Base-by-base conservation (phyloP, 1,284 basidiomycete genomes). In the Trametes polyzona region DNA sequence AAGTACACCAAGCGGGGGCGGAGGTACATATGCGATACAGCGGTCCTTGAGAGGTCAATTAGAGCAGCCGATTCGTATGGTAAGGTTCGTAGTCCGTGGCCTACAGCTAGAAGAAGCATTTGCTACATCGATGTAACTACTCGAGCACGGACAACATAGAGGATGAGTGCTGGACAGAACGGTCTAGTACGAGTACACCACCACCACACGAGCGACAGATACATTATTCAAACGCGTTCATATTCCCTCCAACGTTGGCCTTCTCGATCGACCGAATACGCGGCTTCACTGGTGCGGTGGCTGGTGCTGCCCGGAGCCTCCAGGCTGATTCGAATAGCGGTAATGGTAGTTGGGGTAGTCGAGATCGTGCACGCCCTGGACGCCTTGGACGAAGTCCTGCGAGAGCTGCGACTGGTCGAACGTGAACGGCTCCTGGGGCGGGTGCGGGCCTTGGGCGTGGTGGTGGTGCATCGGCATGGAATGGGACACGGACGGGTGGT, bases 391-490 rank as follows among this genome's bases (percentile, higher is more conserved):
- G 35, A 66, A 69, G 2, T 65, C 62, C 9, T 63, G 59, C 8
- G 66, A 54, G 10, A 69, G 36, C 12, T 70, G 65, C 11, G 61
- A 40, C 50, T 69, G 63, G 32, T 67, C 67, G 52, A 73, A 73
- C 24, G 69, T 64, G 64, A 73, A 74, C 21, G 67, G 58, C 21
- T 59, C 62, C 46, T 65, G 59, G 8, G 26, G 47, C 21, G 40
- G 37, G 14, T 33, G 49, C 37, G 27, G 59, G n/a, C 12, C 23
- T 30, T 40, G 32, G 14, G 27, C 9, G 16, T 23, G 19, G 40
- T 33, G 17, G 7, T 47, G 33, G 12, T 29, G 26, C 48, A 33
- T 21, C 17, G 41, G 39, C 43, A 58, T 54, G 19, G 33, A 29
- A 3, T 39, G 33, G 21, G 33, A 24, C 21, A 50, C 11, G 2